Evolutionary conservation across 2,329 filamentous ascomycete genomes (phyloP).

Genomic region (Scortechinia acanthostroma): DNA sequence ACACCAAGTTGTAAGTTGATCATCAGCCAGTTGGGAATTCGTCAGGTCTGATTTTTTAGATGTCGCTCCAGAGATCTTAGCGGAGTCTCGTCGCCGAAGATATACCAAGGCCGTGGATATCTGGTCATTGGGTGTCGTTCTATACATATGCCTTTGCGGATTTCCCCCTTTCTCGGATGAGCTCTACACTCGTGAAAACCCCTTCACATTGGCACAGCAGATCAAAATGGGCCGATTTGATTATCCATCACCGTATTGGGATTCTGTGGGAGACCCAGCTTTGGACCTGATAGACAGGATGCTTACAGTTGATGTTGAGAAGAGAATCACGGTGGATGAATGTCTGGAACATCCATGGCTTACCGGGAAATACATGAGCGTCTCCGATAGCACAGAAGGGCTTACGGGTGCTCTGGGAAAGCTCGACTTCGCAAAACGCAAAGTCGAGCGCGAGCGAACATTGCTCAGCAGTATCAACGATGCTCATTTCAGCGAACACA

Average conservation of each 20-base stretch:
- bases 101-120: slow-evolving; percentile 5
- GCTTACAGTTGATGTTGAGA: slow-evolving; percentile 38
- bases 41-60: slow-evolving; percentile 1
- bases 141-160: slow-evolving; percentile 45
- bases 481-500: not conserved
- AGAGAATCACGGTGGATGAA: slow-evolving; percentile 38
- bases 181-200: slow-evolving; percentile 36
- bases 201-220: slow-evolving; percentile 40
- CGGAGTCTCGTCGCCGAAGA: not conserved
- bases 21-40: too few relatives aligned
- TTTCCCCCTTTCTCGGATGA: slow-evolving; percentile 44
- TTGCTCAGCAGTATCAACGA: slow-evolving; percentile 1
- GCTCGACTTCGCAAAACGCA: slow-evolving; percentile 1
- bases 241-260: slow-evolving; percentile 43
- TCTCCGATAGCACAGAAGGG: not conserved
- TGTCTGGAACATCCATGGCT: slow-evolving; percentile 19
- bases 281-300: slow-evolving; percentile 43
- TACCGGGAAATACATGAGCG: not conserved
- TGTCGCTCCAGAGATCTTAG: slow-evolving; percentile 2
- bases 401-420: not conserved
- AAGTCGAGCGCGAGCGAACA: not conserved
- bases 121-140: slow-evolving; percentile 5
- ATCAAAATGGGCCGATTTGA: slow-evolving; percentile 42
- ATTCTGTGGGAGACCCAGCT: slow-evolving; percentile 37
- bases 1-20: slow-evolving; percentile 1